These are phyloP conservation scores for Coemansia sp. DNA, from an alignment of 192 early-diverging fungal species.

Conservation along the genomic window DNA sequence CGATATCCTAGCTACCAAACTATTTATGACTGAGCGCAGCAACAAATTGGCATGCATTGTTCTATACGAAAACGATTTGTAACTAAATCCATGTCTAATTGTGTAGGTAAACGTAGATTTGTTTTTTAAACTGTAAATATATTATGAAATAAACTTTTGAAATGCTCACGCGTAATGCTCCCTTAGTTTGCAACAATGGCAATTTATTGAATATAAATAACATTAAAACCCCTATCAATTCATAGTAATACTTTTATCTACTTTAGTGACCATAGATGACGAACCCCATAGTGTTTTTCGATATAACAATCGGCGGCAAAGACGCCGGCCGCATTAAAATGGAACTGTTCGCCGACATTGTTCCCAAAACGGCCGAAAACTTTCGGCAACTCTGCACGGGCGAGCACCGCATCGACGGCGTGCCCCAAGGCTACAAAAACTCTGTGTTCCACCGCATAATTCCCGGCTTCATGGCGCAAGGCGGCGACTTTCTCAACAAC, in stretches of 20 bases:
- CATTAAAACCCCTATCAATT: no score
- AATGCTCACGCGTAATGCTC: neutral
- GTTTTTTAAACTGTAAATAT: no score
- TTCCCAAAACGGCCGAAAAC: slow-evolving; percentile 90
- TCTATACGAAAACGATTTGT: no score
- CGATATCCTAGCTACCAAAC: slow-evolving; percentile 7
- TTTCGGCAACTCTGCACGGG: slow-evolving; percentile 97
- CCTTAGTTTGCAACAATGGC: neutral
- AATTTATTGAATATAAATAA: no score
- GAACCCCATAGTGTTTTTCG: slow-evolving; percentile 60
- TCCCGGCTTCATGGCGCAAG: slow-evolving; percentile 79
- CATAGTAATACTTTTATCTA: neutral
- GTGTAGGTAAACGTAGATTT: no score
- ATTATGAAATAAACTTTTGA: no score
- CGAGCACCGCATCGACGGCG: slow-evolving; percentile 77
- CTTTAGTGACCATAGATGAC: slow-evolving; percentile 50
- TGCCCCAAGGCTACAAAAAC: slow-evolving; percentile 69
- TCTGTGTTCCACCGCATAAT: slow-evolving; percentile 74
- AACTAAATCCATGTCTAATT: no score
- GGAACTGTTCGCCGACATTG: slow-evolving; percentile 61
- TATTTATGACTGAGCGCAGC: slow-evolving; percentile 2
- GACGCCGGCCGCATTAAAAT: slow-evolving; percentile 54
- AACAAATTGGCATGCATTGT: neutral
- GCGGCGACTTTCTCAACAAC: slow-evolving; percentile 71
- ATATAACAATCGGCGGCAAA: slow-evolving; percentile 52